These are phyloP conservation scores for Porphyrellus sp. DNA, from an alignment of 1,284 basidiomycete species.

Conservation along the genomic window DNA sequence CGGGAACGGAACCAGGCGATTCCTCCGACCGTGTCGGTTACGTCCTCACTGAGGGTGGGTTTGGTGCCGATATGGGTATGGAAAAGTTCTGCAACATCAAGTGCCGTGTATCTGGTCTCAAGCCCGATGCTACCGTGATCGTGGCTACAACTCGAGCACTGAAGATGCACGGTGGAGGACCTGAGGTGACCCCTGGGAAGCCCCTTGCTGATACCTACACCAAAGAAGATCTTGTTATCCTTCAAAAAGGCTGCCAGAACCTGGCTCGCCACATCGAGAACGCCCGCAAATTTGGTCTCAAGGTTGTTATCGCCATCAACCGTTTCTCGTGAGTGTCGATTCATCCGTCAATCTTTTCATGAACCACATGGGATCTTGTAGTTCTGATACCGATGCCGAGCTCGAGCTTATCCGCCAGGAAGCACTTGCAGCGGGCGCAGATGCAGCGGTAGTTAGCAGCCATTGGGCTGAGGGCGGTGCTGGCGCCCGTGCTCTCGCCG, in stretches of 20 bases:
- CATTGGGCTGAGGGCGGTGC: constrained; percentile 95
- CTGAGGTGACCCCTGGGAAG: constrained; percentile 96
- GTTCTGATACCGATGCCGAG: constrained; percentile 89
- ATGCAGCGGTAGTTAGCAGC: constrained; percentile 92
- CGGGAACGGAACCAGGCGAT: constrained; percentile 94
- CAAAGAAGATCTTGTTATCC: constrained; percentile 88
- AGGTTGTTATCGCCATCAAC: constrained; percentile 96
- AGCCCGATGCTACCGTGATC: constrained; percentile 91
- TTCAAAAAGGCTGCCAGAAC: constrained; percentile 93
- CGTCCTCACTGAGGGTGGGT: constrained; percentile 97
- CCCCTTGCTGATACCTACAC: constrained; percentile 92
- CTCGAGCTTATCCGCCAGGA: constrained; percentile 81
- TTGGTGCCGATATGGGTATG: constrained; percentile 99
- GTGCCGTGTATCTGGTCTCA: constrained; percentile 90
- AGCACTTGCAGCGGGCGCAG: constrained; percentile 84
- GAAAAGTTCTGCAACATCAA: constrained; percentile 99
- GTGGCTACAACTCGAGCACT: constrained; percentile 97
- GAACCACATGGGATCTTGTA: constrained; percentile 32
- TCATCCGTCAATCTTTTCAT: background rate
- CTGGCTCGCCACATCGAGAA: constrained; percentile 94
- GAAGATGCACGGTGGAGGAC: constrained; percentile 99
- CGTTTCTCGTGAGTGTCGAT: constrained; percentile 75
- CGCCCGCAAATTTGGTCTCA: constrained; percentile 93
- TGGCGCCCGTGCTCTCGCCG: constrained; percentile 83
- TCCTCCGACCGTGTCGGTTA: constrained; percentile 80